phyloP scores from a whole-genome alignment of 176 grass and related monocot genomes.

The Chloris gayana region DNA sequence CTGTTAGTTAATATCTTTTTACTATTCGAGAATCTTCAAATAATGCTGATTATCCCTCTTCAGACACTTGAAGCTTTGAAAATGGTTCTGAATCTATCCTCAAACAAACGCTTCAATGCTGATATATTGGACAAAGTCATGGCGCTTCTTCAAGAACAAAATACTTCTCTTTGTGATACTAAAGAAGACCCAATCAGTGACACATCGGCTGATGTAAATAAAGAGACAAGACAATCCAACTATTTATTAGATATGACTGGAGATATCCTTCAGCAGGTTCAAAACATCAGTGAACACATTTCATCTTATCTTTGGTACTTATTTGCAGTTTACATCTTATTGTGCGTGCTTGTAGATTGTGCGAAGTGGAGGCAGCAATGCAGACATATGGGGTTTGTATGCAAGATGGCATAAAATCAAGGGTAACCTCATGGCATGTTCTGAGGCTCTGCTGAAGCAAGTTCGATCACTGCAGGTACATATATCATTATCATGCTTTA shows the following conservation, averaged over 20 bases:
- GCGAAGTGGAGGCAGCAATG: constrained; percentile 65
- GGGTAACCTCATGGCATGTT: constrained; percentile 74
- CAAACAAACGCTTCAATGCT: constrained; percentile 62
- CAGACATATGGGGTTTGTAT: constrained; percentile 80
- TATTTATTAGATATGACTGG: constrained; percentile 81
- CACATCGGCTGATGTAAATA: constrained; percentile 42
- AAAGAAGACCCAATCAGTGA: constrained; percentile 34
- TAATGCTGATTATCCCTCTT: constrained; percentile 37
- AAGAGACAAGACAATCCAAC: constrained; percentile 52
- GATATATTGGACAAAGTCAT: constrained; percentile 80
- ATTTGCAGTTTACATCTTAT: constrained; percentile 17
- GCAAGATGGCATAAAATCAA: constrained; percentile 84
- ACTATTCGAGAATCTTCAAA: constrained; percentile 18
- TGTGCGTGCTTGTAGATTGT: constrained; percentile 43
- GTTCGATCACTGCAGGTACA: constrained; percentile 89
- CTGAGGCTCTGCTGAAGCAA: constrained; percentile 84
- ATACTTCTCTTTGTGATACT: constrained; percentile 37
- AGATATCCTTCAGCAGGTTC: constrained; percentile 79
- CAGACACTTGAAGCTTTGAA: constrained; percentile 88
- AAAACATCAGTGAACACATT: constrained; percentile 28
- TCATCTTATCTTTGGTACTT: constrained; percentile 14
- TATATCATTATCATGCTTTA: constrained; percentile 21
- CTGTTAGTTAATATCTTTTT: constrained; percentile 4
- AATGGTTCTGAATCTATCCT: constrained; percentile 76
- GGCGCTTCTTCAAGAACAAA: constrained; percentile 53